Conservation (phyloP, 2,329 filamentous ascomycete genomes). For the Hymenoscyphus fraxineus region DNA sequence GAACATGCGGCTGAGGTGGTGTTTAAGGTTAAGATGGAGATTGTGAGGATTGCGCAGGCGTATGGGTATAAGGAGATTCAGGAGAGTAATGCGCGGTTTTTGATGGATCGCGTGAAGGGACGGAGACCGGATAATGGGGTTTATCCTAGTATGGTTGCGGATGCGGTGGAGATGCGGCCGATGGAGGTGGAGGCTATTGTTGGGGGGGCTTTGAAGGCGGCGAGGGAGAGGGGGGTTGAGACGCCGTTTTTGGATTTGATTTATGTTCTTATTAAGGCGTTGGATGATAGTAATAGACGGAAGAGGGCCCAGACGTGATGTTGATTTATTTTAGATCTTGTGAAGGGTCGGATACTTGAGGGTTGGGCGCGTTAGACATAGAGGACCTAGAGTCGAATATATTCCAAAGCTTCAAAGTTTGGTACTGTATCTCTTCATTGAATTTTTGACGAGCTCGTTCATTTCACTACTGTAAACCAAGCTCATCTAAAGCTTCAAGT, state of each 20-base stretch:
- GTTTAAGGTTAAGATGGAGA: constrained; percentile 48
- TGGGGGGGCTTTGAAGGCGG: constrained; percentile 55
- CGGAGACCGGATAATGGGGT: constrained; percentile 42
- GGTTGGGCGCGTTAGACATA: background rate
- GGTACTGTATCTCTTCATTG: too few relatives aligned
- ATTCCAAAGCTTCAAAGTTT: background rate
- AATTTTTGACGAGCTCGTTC: background rate
- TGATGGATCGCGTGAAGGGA: constrained; percentile 46
- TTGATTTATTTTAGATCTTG: background rate
- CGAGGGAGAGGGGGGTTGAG: constrained; percentile 49
- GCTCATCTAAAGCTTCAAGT: background rate
- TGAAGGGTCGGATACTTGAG: background rate
- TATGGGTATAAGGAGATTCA: constrained; percentile 59
- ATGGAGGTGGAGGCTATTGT: constrained; percentile 64
- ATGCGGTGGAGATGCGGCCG: constrained; percentile 51
- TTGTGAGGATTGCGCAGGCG: constrained; percentile 54
- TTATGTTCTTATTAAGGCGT: constrained; percentile 36
- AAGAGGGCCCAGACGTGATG: background rate
- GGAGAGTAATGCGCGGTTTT: constrained; percentile 76
- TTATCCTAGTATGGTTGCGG: constrained; percentile 52
- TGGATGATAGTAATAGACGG: constrained; percentile 19
- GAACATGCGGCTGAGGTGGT: constrained; percentile 47
- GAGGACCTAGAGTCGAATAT: background rate
- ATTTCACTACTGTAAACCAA: background rate
- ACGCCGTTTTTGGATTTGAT: constrained; percentile 48